Base-by-base conservation (phyloP, 331 rosid genomes). In the Rhamnella rubrinervis region DNA sequence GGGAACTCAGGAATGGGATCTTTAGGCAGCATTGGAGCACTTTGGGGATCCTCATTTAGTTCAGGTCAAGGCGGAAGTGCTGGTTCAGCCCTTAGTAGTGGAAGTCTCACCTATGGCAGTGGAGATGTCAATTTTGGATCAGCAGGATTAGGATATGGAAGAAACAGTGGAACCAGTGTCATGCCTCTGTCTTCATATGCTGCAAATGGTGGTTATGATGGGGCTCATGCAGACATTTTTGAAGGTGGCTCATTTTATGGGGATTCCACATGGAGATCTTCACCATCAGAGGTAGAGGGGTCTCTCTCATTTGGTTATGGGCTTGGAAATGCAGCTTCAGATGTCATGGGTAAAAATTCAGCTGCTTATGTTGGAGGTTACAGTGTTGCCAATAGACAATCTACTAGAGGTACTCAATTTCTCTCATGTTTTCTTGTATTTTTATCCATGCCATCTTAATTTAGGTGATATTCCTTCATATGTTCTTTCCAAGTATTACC, bases 321-420 rank as follows among this genome's bases (percentile, higher is more conserved):
- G 28, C 73, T 85, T 73, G 87, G 83, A 71, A 81, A 76, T 81
- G 81, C 80, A 63, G 83, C 90, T 83, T 85, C 96, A 50, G 91
- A 85, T 73, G 89, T 79, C 40, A 81, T 83, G 71, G 75, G 84
- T 81, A 83, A 80, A 80, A 71, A 78, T 63, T 81, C 92, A 59
- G 78, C 77, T 41, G 81, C 82, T 65, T 83, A 84, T 71, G 72
- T 84, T 67, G 84, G 82, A 47, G 91, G 84, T 70, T 86, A 85
- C 63, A 68, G 85, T 73, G 85, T 83, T 77, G 65, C 87, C 71
- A 78, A 72, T 75, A 79, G 88, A 79, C 88, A 89, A 71, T 49
- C 96, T 77, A 80, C 83, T 71, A 71, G 87, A 83, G 96, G 96
- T 89, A 37, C 26, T 41, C 17, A 6, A 18, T 53, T 53, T 17